Percentiles rank a stretch among this genome's conserved stretches.
These are phyloP conservation scores for Vigna trinervia DNA, from an alignment of 306 rosid species.

Conservation along the genomic window DNA sequence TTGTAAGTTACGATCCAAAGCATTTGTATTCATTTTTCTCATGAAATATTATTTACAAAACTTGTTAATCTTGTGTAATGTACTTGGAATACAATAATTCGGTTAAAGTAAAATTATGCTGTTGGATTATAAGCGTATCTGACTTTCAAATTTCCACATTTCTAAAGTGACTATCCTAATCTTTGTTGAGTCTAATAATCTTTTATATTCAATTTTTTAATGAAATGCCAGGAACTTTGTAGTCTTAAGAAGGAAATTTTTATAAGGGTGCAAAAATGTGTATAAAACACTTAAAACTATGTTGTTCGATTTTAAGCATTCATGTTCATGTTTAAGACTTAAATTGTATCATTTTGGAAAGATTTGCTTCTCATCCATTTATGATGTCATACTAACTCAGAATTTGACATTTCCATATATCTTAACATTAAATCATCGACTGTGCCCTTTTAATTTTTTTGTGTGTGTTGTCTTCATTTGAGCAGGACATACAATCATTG, in stretches of 20 bases:
- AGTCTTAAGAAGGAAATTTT: background rate
- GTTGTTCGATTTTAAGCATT: conserved; percentile 5
- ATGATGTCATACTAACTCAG: conserved; percentile 9
- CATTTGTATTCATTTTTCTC: conserved; percentile 15
- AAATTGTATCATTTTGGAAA: conserved; percentile 19
- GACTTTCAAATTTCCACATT: conserved; percentile 7
- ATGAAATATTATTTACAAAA: background rate
- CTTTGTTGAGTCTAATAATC: too few relatives aligned
- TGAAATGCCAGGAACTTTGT: background rate
- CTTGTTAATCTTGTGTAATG: background rate
- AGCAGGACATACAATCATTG: conserved; percentile 95
- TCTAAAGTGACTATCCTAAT: background rate
- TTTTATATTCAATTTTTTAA: conserved; percentile 4
- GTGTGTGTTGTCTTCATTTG: conserved; percentile 38
- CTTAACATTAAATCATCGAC: conserved; percentile 6
- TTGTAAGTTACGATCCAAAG: conserved; percentile 64
- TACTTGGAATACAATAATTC: background rate
- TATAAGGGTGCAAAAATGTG: background rate
- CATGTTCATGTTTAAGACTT: background rate
- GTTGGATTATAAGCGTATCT: background rate
- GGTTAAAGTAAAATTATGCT: conserved; percentile 2
- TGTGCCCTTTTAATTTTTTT: background rate
- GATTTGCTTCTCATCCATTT: conserved; percentile 15
- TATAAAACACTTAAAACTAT: background rate
- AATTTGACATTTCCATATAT: conserved; percentile 24